A percentile compares a stretch with the other conserved stretches of the same genome.
Conservation (phyloP, 306 rosid genomes). For the barrel medic (Medicago truncatula) region DNA sequence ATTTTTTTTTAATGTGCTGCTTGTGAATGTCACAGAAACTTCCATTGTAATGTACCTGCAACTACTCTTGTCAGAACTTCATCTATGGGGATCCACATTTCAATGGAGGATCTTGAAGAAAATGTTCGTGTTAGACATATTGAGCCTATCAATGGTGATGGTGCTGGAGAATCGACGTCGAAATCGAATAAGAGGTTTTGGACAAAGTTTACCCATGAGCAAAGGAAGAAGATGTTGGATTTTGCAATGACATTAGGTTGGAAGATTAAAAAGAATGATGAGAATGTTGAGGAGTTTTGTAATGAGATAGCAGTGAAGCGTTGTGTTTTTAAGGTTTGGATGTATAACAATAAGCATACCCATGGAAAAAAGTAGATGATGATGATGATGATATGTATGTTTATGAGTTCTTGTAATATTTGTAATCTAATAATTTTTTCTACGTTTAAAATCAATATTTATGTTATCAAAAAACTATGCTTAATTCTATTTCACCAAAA, state of each 20-base stretch:
- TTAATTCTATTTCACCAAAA: too few species aligned
- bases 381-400: too few species aligned
- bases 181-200: conserved; percentile 65
- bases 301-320: conserved; percentile 67
- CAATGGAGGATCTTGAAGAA: too few species aligned
- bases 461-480: too few species aligned
- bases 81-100: not conserved
- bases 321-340: conserved; percentile 88
- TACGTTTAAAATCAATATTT: too few species aligned
- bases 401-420: too few species aligned
- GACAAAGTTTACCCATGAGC: conserved; percentile 75
- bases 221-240: conserved; percentile 68
- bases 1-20: not conserved
- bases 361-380: conserved; percentile 64
- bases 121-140: too few species aligned
- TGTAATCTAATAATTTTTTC: too few species aligned
- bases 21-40: not conserved
- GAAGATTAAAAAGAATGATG: too few species aligned
- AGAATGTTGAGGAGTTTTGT: too few species aligned
- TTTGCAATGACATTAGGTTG: conserved; percentile 69
- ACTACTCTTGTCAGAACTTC: not conserved
- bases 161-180: conserved; percentile 33
- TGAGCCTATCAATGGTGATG: not conserved
- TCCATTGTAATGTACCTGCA: not conserved
- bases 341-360: conserved; percentile 89